phyloP scores from a whole-genome alignment of 2,329 filamentous ascomycete genomes.

The Dothidotthia symphoricarpi region DNA sequence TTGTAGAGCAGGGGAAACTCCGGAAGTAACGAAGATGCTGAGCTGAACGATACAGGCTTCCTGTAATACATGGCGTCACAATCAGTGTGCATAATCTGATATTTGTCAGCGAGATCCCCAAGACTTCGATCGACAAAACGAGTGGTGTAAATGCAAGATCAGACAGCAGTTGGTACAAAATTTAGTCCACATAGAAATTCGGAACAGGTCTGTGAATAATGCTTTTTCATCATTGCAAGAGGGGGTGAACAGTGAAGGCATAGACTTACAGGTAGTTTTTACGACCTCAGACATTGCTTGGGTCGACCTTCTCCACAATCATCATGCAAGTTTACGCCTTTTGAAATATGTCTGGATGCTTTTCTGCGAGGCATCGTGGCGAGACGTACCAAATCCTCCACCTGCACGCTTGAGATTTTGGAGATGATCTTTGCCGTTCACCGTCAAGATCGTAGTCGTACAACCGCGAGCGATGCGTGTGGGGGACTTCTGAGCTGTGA shows the following conservation, averaged over 20 bases:
- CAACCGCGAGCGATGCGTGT: constrained; percentile 36
- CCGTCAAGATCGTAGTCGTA: constrained; percentile 55
- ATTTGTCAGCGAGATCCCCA: constrained; percentile 7
- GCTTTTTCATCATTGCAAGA: constrained; percentile 54
- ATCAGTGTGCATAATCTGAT: constrained; percentile 1
- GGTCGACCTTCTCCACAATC: neutral
- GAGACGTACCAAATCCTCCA: constrained; percentile 76
- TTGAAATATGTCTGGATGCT: constrained; percentile 78
- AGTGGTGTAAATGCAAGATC: constrained; percentile 42
- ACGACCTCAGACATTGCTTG: neutral
- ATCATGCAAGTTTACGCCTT: constrained; percentile 48
- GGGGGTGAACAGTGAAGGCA: constrained; percentile 10
- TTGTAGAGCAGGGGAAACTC: too few relatives aligned
- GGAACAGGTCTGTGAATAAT: constrained; percentile 82
- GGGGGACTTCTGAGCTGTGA: neutral
- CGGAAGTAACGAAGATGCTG: too few relatives aligned
- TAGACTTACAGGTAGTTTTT: constrained; percentile 22
- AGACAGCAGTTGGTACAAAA: constrained; percentile 82
- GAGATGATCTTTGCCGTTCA: constrained; percentile 73
- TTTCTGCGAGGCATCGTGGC: constrained; percentile 72
- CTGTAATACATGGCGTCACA: neutral
- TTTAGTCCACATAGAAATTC: constrained; percentile 68
- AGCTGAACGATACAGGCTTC: neutral
- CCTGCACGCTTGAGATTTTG: constrained; percentile 72
- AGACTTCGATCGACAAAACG: neutral